Percentiles rank a stretch among this genome's conserved stretches.
These are phyloP conservation scores for Gymnopus androsaceus DNA, from an alignment of 1,284 basidiomycete genomes.

Conservation along the genomic window DNA sequence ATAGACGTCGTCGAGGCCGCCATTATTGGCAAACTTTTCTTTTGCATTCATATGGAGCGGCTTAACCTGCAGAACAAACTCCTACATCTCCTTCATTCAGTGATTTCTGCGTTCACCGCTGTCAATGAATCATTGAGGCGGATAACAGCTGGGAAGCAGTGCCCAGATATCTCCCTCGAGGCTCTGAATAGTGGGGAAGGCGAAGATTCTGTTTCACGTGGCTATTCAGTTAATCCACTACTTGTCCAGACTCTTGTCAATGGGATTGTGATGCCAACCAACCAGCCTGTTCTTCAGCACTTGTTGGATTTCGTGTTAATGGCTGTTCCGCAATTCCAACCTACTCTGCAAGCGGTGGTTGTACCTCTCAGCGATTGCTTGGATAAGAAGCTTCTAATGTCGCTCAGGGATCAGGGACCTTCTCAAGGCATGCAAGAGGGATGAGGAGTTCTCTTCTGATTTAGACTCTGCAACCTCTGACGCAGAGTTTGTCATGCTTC, in stretches of 20 bases:
- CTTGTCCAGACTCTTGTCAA: conserved; percentile 80
- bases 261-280: conserved; percentile 70
- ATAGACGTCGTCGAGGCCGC: conserved; percentile 70
- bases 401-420: conserved; percentile 66
- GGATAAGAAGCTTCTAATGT: conserved; percentile 69
- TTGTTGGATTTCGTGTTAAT: conserved; percentile 97
- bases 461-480: conserved; percentile 63
- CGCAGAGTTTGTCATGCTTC: conserved; percentile 80
- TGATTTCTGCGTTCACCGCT: conserved; percentile 63
- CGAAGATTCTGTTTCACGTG: conserved; percentile 15
- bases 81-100: conserved; percentile 86
- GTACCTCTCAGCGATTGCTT: conserved; percentile 81
- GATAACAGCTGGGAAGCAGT: conserved; percentile 27
- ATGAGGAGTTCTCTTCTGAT: conserved; percentile 40
- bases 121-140: conserved; percentile 23
- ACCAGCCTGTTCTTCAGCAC: conserved; percentile 84
- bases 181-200: conserved; percentile 30
- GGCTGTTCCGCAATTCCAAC: conserved; percentile 84
- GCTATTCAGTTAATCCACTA: conserved; percentile 64
- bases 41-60: conserved; percentile 67
- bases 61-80: conserved; percentile 91
- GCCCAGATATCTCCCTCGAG: conserved; percentile 31
- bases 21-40: conserved; percentile 76
- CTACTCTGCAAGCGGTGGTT: conserved; percentile 67
- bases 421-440: conserved; percentile 35